Evolutionary conservation across 2,329 filamentous ascomycete genomes (phyloP).

Genomic region (Alternaria infectoria): DNA sequence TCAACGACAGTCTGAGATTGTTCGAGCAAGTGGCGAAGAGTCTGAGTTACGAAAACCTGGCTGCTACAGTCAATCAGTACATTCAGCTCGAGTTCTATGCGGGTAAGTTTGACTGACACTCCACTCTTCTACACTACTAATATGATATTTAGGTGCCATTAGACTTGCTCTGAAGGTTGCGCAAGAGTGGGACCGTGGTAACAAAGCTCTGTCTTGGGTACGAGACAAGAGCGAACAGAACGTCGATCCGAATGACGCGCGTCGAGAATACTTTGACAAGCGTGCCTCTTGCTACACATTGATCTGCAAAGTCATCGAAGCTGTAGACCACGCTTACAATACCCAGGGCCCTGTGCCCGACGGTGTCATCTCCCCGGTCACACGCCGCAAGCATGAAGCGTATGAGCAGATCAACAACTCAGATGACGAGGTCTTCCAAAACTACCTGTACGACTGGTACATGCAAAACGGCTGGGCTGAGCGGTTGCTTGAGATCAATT

Average conservation of each 20-base stretch:
- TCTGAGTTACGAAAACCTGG: slow-evolving; percentile 80
- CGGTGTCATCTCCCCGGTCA: slow-evolving; percentile 75
- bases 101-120: slow-evolving; percentile 46
- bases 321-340: slow-evolving; percentile 74
- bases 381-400: slow-evolving; percentile 83
- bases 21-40: slow-evolving; percentile 89
- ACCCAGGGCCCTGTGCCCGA: slow-evolving; percentile 76
- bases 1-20: slow-evolving; percentile 86
- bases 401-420: slow-evolving; percentile 90
- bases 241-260: slow-evolving; percentile 70
- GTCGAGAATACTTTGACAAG: slow-evolving; percentile 70
- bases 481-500: slow-evolving; percentile 82
- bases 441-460: slow-evolving; percentile 98
- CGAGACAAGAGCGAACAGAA: slow-evolving; percentile 79
- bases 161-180: slow-evolving; percentile 85
- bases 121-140: background rate
- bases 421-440: slow-evolving; percentile 92
- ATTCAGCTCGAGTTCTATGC: slow-evolving; percentile 86
- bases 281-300: slow-evolving; percentile 84
- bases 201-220: slow-evolving; percentile 83
- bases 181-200: slow-evolving; percentile 83
- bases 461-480: slow-evolving; percentile 83
- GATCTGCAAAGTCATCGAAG: slow-evolving; percentile 80
- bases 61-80: slow-evolving; percentile 79
- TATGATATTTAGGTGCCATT: slow-evolving; percentile 68